These are phyloP conservation scores for Kwoniella mangroviensis DNA, from an alignment of 768 basidiomycete genomes.

Conservation along the genomic window DNA sequence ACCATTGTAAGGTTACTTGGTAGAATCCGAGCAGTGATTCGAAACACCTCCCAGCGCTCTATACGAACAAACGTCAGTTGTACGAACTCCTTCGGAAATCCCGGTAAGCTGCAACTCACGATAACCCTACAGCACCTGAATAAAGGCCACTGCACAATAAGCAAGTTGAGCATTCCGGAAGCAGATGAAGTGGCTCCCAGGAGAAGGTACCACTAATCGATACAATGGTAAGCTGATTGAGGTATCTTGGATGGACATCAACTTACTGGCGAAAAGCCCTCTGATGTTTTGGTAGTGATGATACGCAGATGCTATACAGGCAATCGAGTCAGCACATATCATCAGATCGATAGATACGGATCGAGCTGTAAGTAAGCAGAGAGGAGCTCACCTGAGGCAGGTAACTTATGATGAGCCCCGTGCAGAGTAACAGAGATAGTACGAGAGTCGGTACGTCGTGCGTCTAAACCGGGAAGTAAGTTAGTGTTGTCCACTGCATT, in stretches of 20 bases:
- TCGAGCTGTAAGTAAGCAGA: slow-evolving; percentile 13
- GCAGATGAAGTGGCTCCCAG: slow-evolving; percentile 84
- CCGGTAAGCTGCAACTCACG: slow-evolving; percentile 62
- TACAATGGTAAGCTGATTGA: slow-evolving; percentile 2
- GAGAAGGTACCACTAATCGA: slow-evolving; percentile 72
- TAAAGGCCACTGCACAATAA: slow-evolving; percentile 81
- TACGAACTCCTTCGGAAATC: background rate
- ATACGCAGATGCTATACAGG: slow-evolving; percentile 73
- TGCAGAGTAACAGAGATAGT: slow-evolving; percentile 68
- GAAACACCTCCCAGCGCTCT: slow-evolving; percentile 74
- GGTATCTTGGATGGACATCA: background rate
- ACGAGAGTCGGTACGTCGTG: slow-evolving; percentile 74
- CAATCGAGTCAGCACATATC: too few species aligned
- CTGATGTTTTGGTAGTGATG: slow-evolving; percentile 73
- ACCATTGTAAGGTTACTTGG: slow-evolving; percentile 83
- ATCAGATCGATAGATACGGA: background rate
- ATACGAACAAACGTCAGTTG: background rate
- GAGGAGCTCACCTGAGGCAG: slow-evolving; percentile 69
- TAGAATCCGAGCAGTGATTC: slow-evolving; percentile 80
- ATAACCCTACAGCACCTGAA: slow-evolving; percentile 78
- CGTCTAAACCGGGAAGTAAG: slow-evolving; percentile 60
- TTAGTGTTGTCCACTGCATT: background rate
- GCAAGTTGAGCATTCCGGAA: slow-evolving; percentile 82
- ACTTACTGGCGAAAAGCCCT: slow-evolving; percentile 78
- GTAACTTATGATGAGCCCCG: slow-evolving; percentile 81